Evolutionary conservation across 2,329 filamentous ascomycete genomes (phyloP).

Genomic region (Stachybotrys elegans): DNA sequence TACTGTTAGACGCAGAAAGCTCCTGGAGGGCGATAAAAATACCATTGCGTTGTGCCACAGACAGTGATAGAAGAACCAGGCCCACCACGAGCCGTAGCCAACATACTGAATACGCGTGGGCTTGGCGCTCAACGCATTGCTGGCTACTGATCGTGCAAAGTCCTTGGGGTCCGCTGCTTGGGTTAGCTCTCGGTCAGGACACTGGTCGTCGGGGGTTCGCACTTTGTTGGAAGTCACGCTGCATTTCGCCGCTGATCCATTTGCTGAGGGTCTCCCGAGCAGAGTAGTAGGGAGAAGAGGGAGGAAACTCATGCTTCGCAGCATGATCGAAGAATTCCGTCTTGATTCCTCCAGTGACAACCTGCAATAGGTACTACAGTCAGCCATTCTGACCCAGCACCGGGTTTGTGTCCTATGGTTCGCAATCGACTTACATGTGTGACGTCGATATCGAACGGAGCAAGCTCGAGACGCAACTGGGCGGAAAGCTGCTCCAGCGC

Average conservation of each 20-base stretch:
- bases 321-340: slow-evolving; percentile 30
- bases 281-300: slow-evolving; percentile 15
- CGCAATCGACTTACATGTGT: slow-evolving; percentile 17
- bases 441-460: slow-evolving; percentile 26
- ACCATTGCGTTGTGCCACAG: slow-evolving; percentile 9
- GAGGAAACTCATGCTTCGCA: slow-evolving; percentile 34
- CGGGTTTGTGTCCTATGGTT: slow-evolving; percentile 1
- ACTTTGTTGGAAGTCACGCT: slow-evolving; percentile 9
- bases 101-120: slow-evolving; percentile 8
- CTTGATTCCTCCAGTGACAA: slow-evolving; percentile 23
- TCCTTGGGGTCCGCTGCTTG: slow-evolving; percentile 13
- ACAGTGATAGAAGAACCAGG: slow-evolving; percentile 13
- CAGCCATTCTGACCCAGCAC: neutral
- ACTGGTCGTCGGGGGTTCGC: neutral
- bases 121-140: slow-evolving; percentile 11
- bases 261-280: slow-evolving; percentile 9
- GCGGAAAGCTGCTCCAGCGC: slow-evolving; percentile 32
- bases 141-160: slow-evolving; percentile 13
- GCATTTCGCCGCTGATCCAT: slow-evolving; percentile 11
- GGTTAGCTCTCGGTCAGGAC: too few relatives aligned
- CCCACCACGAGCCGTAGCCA: slow-evolving; percentile 8
- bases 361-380: slow-evolving; percentile 16
- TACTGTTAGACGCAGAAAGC: too few relatives aligned
- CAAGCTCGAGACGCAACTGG: slow-evolving; percentile 35
- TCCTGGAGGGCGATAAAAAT: too few relatives aligned